phyloP scores from a whole-genome alignment of 2,329 filamentous ascomycete genomes.

The Fusarium illudens region DNA sequence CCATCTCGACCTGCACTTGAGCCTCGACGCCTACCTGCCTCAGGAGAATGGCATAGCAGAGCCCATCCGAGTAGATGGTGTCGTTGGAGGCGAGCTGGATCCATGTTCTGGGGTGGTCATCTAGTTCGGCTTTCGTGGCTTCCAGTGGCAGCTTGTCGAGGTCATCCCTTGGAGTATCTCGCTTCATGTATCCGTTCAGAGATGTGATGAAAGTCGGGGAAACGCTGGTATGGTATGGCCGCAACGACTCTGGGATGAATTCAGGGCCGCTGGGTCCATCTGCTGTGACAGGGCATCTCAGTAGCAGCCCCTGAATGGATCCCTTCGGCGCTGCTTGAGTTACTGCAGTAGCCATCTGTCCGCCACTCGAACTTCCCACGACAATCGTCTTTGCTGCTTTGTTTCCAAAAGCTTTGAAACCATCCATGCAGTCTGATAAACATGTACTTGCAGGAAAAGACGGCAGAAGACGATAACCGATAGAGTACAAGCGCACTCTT shows the following conservation, averaged over 20 bases:
- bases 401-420: slow-evolving; percentile 39
- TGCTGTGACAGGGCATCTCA: slow-evolving; percentile 59
- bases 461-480: slow-evolving; percentile 58
- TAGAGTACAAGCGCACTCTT: slow-evolving; percentile 51
- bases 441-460: slow-evolving; percentile 50
- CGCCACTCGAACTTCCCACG: slow-evolving; percentile 58
- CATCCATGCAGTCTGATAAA: slow-evolving; percentile 53
- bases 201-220: slow-evolving; percentile 50
- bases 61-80: slow-evolving; percentile 59
- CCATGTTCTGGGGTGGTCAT: slow-evolving; percentile 53
- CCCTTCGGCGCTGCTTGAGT: slow-evolving; percentile 44
- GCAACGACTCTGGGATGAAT: slow-evolving; percentile 50
- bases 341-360: slow-evolving; percentile 57
- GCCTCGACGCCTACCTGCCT: slow-evolving; percentile 51
- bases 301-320: slow-evolving; percentile 51
- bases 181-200: slow-evolving; percentile 45
- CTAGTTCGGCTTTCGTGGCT: slow-evolving; percentile 41
- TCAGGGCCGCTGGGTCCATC: slow-evolving; percentile 51
- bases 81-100: slow-evolving; percentile 62
- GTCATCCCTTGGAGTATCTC: slow-evolving; percentile 51
- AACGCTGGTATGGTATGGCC: slow-evolving; percentile 51
- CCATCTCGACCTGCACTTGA: slow-evolving; percentile 52
- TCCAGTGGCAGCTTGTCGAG: slow-evolving; percentile 55
- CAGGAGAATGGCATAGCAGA: slow-evolving; percentile 58
- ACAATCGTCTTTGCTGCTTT: slow-evolving; percentile 44